These are phyloP conservation scores for Cordyceps farinosa DNA, from an alignment of 2,329 filamentous ascomycete species.

Conservation along the genomic window DNA sequence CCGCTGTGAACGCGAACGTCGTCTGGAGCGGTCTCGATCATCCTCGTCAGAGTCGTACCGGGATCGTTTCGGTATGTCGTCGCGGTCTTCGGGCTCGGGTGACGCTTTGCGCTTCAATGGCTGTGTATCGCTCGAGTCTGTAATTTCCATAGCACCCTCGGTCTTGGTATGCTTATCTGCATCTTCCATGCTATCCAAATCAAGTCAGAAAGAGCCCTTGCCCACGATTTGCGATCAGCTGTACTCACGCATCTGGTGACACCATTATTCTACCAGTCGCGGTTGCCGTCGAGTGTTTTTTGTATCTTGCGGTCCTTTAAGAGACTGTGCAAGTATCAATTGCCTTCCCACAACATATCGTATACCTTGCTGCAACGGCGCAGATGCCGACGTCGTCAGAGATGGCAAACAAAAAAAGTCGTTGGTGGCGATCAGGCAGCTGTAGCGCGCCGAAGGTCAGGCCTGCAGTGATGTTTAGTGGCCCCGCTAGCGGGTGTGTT, in stretches of 20 bases:
- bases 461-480: background rate
- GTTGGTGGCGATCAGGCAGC: slow-evolving; percentile 3
- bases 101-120: slow-evolving; percentile 31
- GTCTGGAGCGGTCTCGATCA: slow-evolving; percentile 10
- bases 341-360: background rate
- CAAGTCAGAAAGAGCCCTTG: background rate
- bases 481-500: background rate
- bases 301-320: background rate
- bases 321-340: background rate
- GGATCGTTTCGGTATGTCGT: slow-evolving; percentile 26
- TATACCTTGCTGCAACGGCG: background rate
- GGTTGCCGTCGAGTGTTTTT: background rate
- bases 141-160: background rate
- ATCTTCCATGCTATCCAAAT: background rate
- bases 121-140: background rate
- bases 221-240: background rate
- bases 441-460: background rate
- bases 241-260: slow-evolving; percentile 6
- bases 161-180: background rate
- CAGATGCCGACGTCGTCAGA: background rate
- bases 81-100: slow-evolving; percentile 20
- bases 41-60: slow-evolving; percentile 19
- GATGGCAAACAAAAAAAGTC: background rate
- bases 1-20: slow-evolving; percentile 2
- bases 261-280: background rate